phyloP scores from a whole-genome alignment of 2,329 filamentous ascomycete genomes.

The Alternaria metachromatica region DNA sequence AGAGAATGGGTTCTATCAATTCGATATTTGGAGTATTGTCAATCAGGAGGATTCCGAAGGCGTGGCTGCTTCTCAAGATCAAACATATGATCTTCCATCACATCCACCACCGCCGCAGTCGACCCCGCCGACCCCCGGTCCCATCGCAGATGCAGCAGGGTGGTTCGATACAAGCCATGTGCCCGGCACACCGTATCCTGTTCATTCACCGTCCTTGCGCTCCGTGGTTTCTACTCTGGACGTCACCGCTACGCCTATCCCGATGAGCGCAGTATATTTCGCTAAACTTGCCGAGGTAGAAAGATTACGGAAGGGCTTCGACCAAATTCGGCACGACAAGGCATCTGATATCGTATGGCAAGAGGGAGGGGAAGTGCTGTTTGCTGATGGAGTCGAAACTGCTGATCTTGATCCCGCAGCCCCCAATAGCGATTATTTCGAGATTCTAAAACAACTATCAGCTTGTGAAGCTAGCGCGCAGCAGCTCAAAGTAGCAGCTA shows the following conservation, averaged over 20 bases:
- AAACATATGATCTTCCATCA: neutral
- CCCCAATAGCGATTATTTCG: neutral
- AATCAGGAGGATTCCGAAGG: neutral
- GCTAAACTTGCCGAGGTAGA: neutral
- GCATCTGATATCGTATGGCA: neutral
- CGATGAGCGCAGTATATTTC: too few relatives aligned
- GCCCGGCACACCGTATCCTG: too few relatives aligned
- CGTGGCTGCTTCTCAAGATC: neutral
- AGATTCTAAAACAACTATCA: neutral
- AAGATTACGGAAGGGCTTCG: neutral
- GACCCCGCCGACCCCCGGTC: too few relatives aligned
- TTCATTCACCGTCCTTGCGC: too few relatives aligned
- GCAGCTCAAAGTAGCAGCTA: neutral
- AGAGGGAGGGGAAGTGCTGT: neutral
- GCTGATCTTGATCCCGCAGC: neutral
- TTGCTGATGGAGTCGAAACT: neutral
- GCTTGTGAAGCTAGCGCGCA: neutral
- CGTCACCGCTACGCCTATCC: too few relatives aligned
- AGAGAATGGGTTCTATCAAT: slow-evolving; percentile 30
- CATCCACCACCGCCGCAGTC: neutral
- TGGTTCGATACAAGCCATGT: too few relatives aligned
- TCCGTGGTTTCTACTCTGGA: too few relatives aligned
- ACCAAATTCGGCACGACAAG: neutral
- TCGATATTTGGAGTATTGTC: slow-evolving; percentile 11
- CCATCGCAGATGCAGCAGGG: too few relatives aligned